A percentile compares a stretch with the other conserved stretches of the same genome.
phyloP scores from a whole-genome alignment of 495 filamentous ascomycete genomes.

The Penicillium argentinense region DNA sequence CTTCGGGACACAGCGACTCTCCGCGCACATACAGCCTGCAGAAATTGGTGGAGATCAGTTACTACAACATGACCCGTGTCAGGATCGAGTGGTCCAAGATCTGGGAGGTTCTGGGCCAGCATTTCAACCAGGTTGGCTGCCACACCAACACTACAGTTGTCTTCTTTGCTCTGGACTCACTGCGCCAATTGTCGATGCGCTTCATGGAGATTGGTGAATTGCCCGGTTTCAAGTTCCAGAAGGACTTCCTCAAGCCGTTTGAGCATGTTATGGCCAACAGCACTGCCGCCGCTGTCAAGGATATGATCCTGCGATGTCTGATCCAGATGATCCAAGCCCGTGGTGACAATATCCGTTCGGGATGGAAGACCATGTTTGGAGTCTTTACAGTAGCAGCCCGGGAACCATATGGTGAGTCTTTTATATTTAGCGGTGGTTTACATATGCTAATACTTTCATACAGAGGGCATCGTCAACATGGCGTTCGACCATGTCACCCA shows the following conservation, averaged over 20 bases:
- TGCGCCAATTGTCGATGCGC: constrained; percentile 93
- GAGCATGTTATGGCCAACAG: constrained; percentile 96
- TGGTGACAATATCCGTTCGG: constrained; percentile 93
- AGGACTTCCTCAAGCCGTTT: constrained; percentile 97
- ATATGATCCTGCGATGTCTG: constrained; percentile 95
- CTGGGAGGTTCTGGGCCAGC: constrained; percentile 92
- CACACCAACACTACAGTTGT: constrained; percentile 94
- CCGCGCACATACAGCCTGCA: constrained; percentile 95
- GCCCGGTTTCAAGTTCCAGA: constrained; percentile 99
- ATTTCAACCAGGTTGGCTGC: constrained; percentile 97
- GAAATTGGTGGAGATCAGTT: constrained; percentile 97
- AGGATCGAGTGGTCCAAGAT: constrained; percentile 98
- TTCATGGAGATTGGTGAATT: constrained; percentile 99
- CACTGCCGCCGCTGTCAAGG: constrained; percentile 85
- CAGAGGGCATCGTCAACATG: constrained; percentile 92
- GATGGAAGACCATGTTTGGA: constrained; percentile 99
- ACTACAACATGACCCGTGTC: constrained; percentile 99
- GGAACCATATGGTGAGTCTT: constrained; percentile 73
- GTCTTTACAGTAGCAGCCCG: constrained; percentile 94
- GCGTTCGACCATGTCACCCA: constrained; percentile 96
- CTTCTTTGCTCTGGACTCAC: constrained; percentile 92
- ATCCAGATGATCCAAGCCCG: constrained; percentile 98
- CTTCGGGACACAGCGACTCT: constrained; percentile 90
- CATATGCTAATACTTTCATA: background rate
- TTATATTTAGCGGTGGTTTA: too few relatives aligned